phyloP scores from a whole-genome alignment of 140 eudicot genomes.

The Anethum foeniculum region DNA sequence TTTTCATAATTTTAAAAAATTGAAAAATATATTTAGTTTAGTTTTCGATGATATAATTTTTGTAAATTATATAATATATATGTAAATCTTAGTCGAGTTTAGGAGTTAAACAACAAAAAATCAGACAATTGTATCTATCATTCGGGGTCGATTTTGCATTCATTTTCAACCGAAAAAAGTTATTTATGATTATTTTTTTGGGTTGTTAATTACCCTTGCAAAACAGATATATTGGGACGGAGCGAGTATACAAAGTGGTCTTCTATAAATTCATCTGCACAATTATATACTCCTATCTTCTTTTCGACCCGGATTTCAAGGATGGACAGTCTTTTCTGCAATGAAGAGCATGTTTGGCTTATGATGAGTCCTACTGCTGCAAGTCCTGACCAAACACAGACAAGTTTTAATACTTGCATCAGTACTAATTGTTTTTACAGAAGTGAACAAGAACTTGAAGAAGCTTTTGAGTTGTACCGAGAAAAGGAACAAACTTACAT shows the following conservation, averaged over 20 bases:
- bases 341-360: conserved; percentile 36
- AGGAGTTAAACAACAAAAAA: too few relatives aligned
- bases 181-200: too few relatives aligned
- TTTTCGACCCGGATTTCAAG: background rate
- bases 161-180: too few relatives aligned
- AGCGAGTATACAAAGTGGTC: background rate
- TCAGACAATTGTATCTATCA: too few relatives aligned
- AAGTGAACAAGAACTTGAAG: conserved; percentile 29
- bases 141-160: too few relatives aligned
- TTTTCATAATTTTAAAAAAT: too few relatives aligned
- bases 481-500: conserved; percentile 31
- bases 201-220: too few relatives aligned
- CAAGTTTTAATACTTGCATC: background rate
- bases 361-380: conserved; percentile 29
- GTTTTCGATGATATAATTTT: too few relatives aligned
- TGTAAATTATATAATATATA: too few relatives aligned
- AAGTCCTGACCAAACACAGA: conserved; percentile 2
- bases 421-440: conserved; percentile 6
- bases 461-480: conserved; percentile 24
- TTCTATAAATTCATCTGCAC: background rate
- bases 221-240: too few relatives aligned
- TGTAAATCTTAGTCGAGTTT: too few relatives aligned
- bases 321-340: conserved; percentile 57
- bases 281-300: background rate
- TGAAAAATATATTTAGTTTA: too few relatives aligned